Percentiles rank a stretch among this genome's conserved stretches.
These are phyloP conservation scores for Pharus latifolius DNA, from an alignment of 176 grass and related monocot species.

Conservation along the genomic window DNA sequence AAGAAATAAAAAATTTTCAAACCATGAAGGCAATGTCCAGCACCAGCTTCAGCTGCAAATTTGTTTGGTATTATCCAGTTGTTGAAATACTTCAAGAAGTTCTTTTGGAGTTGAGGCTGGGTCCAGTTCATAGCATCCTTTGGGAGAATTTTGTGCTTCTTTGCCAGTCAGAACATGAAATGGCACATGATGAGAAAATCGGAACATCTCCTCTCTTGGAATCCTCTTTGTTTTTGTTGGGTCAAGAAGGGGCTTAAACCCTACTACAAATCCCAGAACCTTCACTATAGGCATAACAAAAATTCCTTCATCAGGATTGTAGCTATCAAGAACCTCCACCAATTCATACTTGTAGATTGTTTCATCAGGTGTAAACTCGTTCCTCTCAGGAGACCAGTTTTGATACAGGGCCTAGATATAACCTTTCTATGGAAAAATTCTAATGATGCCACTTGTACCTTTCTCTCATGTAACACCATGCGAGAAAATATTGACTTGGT, in stretches of 20 bases:
- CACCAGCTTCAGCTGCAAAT: background rate
- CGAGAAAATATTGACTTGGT: constrained; percentile 66
- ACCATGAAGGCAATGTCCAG: background rate
- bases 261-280: constrained; percentile 55
- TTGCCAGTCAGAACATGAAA: constrained; percentile 64
- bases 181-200: constrained; percentile 81
- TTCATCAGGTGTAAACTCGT: constrained; percentile 55
- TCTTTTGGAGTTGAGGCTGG: constrained; percentile 66
- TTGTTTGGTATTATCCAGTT: background rate
- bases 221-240: constrained; percentile 29
- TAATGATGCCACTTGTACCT: constrained; percentile 36
- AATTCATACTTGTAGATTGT: constrained; percentile 79
- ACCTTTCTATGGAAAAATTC: constrained; percentile 66
- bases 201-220: constrained; percentile 57
- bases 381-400: constrained; percentile 79
- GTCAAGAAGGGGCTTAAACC: constrained; percentile 42
- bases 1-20: background rate
- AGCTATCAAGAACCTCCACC: constrained; percentile 61
- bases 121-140: constrained; percentile 78
- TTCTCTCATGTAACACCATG: constrained; percentile 52
- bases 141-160: constrained; percentile 57
- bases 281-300: constrained; percentile 59
- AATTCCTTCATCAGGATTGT: constrained; percentile 46
- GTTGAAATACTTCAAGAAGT: constrained; percentile 34
- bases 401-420: constrained; percentile 85